Evolutionary conservation across 306 rosid species (phyloP).

Genomic region (Cucurbita ficifolia): DNA sequence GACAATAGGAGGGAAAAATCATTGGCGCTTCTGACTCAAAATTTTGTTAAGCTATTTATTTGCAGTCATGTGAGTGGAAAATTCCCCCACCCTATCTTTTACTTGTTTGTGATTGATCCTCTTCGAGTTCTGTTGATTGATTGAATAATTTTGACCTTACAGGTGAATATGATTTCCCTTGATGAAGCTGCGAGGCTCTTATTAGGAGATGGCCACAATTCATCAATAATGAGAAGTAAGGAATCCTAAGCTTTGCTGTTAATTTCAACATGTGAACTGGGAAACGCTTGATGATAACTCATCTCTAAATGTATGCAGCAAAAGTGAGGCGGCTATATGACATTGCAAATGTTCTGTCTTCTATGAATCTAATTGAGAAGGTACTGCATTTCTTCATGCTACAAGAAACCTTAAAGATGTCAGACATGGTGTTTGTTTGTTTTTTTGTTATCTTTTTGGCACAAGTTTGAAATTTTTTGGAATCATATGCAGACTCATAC

Average conservation of each 20-base stretch:
- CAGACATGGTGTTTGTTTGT: background rate
- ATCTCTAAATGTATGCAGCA: conserved; percentile 18
- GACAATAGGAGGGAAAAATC: conserved; percentile 43
- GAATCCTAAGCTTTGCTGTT: background rate
- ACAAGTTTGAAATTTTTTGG: background rate
- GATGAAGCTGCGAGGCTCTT: conserved; percentile 38
- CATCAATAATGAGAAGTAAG: conserved; percentile 34
- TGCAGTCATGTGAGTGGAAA: conserved; percentile 27
- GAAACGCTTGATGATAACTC: background rate
- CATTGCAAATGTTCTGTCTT: conserved; percentile 39
- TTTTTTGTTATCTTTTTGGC: background rate
- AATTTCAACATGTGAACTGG: background rate
- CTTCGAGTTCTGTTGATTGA: background rate
- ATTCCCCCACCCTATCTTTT: background rate
- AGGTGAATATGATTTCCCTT: conserved; percentile 35
- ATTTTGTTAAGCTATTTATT: conserved; percentile 44
- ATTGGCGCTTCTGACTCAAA: conserved; percentile 33
- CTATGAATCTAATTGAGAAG: conserved; percentile 44
- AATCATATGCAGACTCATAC: conserved; percentile 24
- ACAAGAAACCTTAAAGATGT: background rate
- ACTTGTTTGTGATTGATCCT: background rate
- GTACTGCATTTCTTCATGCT: conserved; percentile 2
- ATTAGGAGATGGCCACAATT: conserved; percentile 29
- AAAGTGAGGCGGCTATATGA: conserved; percentile 49
- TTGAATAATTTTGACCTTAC: background rate